Percentiles rank a stretch among this genome's conserved stretches.
phyloP scores from a whole-genome alignment of 23 red algal species.

The Chondrus crispus region DNA sequence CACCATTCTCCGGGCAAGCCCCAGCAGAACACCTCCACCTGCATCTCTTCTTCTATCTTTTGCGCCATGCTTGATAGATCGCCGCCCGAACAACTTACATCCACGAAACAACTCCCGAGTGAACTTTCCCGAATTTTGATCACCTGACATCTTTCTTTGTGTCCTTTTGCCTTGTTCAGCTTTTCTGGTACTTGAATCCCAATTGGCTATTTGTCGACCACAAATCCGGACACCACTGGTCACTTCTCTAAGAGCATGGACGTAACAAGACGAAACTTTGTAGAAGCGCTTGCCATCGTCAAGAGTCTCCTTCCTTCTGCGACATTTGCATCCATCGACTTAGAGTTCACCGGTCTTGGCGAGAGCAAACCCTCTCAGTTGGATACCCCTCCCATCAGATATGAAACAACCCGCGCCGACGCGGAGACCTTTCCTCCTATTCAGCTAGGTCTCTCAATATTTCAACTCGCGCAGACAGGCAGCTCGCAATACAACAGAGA shows the following conservation, averaged over 20 bases:
- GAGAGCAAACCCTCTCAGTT: slow-evolving; percentile 22
- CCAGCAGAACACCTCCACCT: too few species aligned
- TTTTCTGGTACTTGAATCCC: too few species aligned
- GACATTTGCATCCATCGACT: slow-evolving; percentile 36
- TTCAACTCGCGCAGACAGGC: not conserved
- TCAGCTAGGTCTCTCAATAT: slow-evolving; percentile 50
- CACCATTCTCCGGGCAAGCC: too few species aligned
- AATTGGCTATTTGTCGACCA: too few species aligned
- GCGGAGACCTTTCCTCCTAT: slow-evolving; percentile 36
- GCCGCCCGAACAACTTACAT: too few species aligned
- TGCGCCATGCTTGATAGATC: too few species aligned
- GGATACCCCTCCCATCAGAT: slow-evolving; percentile 46
- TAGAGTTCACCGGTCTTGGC: slow-evolving; percentile 66
- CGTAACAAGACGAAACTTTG: slow-evolving; percentile 32
- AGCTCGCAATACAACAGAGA: not conserved
- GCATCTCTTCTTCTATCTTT: too few species aligned
- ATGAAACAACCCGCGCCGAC: not conserved
- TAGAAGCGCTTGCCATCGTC: slow-evolving; percentile 18
- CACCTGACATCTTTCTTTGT: too few species aligned
- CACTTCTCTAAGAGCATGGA: slow-evolving; percentile 8
- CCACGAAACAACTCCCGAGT: too few species aligned
- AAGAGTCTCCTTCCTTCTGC: slow-evolving; percentile 18
- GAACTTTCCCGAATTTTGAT: too few species aligned
- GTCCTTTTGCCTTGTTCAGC: too few species aligned
- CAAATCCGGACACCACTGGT: not conserved